phyloP scores from a whole-genome alignment of 2,329 filamentous ascomycete genomes.

The Cryphonectria parasitica region DNA sequence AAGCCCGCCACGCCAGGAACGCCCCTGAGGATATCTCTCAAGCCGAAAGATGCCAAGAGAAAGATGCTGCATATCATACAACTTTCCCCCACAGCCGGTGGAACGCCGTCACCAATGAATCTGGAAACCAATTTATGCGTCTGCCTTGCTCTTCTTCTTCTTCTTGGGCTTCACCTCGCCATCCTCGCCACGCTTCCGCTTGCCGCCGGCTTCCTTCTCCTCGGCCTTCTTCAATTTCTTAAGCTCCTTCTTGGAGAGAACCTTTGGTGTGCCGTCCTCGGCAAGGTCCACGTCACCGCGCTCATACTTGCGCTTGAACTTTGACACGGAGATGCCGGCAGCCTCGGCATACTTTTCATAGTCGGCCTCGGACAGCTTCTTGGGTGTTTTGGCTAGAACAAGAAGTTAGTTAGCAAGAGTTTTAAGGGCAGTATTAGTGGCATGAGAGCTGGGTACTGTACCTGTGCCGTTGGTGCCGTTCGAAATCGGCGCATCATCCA shows the following conservation, averaged over 20 bases:
- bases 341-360: slow-evolving; percentile 65
- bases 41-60: slow-evolving; percentile 28
- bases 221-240: slow-evolving; percentile 72
- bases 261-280: slow-evolving; percentile 65
- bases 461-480: slow-evolving; percentile 25
- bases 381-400: slow-evolving; percentile 38
- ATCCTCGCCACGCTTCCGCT: slow-evolving; percentile 72
- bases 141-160: slow-evolving; percentile 44
- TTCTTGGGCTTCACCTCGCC: slow-evolving; percentile 64
- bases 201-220: slow-evolving; percentile 66
- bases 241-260: slow-evolving; percentile 75
- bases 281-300: slow-evolving; percentile 73
- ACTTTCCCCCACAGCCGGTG: slow-evolving; percentile 23
- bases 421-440: slow-evolving; percentile 33
- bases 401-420: slow-evolving; percentile 8
- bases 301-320: slow-evolving; percentile 80
- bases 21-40: slow-evolving; percentile 31
- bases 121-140: slow-evolving; percentile 22
- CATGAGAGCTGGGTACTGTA: slow-evolving; percentile 33
- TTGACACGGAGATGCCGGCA: slow-evolving; percentile 71
- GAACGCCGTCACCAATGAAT: slow-evolving; percentile 16
- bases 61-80: slow-evolving; percentile 28
- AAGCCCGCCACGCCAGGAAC: slow-evolving; percentile 25
- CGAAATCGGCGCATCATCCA: slow-evolving; percentile 32
- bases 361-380: slow-evolving; percentile 58